A percentile compares a stretch with the other conserved stretches of the same genome.
Evolutionary conservation across 495 filamentous ascomycete species (phyloP).

Genomic region (Penicillium tannophilum): DNA sequence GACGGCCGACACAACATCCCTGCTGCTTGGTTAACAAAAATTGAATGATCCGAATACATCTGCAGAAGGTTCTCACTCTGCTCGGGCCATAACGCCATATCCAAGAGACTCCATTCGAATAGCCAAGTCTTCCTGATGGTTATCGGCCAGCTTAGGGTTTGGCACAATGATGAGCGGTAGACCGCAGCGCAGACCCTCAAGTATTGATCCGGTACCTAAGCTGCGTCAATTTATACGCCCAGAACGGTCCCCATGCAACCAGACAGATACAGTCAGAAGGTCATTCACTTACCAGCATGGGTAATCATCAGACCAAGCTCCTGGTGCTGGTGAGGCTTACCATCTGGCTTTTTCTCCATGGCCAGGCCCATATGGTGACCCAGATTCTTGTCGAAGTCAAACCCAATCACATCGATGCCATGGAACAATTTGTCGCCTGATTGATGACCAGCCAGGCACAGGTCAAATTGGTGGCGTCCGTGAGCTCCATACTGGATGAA

Average conservation of each 20-base stretch:
- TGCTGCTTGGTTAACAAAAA: neutral
- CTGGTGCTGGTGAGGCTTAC: slow-evolving; percentile 23
- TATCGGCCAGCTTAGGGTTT: slow-evolving; percentile 79
- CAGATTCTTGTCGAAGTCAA: slow-evolving; percentile 67
- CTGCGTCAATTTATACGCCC: neutral
- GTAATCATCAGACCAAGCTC: slow-evolving; percentile 67
- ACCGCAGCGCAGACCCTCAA: slow-evolving; percentile 70
- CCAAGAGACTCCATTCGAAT: slow-evolving; percentile 66
- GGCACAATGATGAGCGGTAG: slow-evolving; percentile 82
- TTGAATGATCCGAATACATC: neutral
- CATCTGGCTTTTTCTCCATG: slow-evolving; percentile 45
- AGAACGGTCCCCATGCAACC: neutral
- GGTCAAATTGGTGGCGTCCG: slow-evolving; percentile 48
- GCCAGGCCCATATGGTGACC: slow-evolving; percentile 55
- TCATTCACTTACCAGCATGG: slow-evolving; percentile 72
- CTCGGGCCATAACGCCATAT: slow-evolving; percentile 66
- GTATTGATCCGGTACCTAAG: slow-evolving; percentile 83
- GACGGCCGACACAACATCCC: neutral
- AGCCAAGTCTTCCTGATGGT: slow-evolving; percentile 90
- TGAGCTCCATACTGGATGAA: slow-evolving; percentile 76
- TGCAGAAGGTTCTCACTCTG: slow-evolving; percentile 53
- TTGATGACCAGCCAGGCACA: slow-evolving; percentile 26
- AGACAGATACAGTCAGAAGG: neutral
- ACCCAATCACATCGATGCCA: slow-evolving; percentile 57
- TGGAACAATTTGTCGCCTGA: slow-evolving; percentile 23